Conservation (phyloP, 2,329 filamentous ascomycete genomes). For the Pseudopyricularia javanii region DNA sequence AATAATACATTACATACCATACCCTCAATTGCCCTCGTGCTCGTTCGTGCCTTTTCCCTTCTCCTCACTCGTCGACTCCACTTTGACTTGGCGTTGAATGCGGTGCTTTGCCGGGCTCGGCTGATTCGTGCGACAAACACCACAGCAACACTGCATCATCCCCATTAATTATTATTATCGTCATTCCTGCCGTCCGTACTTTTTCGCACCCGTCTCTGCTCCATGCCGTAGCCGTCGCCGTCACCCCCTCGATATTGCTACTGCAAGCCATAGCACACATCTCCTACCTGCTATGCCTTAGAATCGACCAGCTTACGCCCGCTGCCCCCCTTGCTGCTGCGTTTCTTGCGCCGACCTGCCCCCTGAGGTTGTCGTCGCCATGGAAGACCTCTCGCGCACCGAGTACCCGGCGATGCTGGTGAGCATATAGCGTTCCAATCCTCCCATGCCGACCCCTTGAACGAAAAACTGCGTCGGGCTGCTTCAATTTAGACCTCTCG, state of each 20-base stretch:
- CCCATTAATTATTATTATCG: not conserved
- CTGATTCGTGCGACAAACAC: not conserved
- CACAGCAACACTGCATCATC: not conserved
- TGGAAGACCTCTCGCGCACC: conserved; percentile 69
- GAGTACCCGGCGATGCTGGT: conserved; percentile 96
- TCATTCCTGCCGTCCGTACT: not conserved
- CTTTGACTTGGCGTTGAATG: not conserved
- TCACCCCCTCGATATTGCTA: not conserved
- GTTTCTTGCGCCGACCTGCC: conserved; percentile 1
- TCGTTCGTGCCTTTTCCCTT: too few relatives aligned
- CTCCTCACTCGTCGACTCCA: not conserved
- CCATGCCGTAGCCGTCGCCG: not conserved
- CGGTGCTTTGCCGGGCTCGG: not conserved
- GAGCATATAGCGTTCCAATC: conserved; percentile 16
- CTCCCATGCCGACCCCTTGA: conserved; percentile 5
- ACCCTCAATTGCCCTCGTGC: too few relatives aligned
- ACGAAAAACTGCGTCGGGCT: not conserved
- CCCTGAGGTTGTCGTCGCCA: conserved; percentile 17
- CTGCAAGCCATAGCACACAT: not conserved
- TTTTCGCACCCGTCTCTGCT: not conserved
- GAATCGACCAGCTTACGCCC: not conserved
- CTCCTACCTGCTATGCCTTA: conserved; percentile 2
- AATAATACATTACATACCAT: too few relatives aligned
- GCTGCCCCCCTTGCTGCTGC: not conserved
- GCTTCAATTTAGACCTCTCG: not conserved